phyloP scores from a whole-genome alignment of 805 yeast genomes.

The Yarrowia osloensis region DNA sequence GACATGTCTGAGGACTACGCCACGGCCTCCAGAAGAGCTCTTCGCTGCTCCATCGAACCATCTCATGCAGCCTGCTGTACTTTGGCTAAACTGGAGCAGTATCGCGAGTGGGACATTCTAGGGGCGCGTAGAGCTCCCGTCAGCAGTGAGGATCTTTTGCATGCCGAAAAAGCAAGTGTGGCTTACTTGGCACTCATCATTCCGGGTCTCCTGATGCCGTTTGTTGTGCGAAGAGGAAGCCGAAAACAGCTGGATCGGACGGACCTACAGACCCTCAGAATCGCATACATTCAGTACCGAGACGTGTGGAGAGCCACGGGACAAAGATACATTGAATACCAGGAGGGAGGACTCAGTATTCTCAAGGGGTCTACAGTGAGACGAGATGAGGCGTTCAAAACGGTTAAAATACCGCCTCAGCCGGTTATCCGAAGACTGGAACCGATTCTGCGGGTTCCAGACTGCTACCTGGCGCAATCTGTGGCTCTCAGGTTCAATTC shows the following conservation, averaged over 20 bases:
- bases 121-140: background rate
- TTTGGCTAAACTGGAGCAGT: background rate
- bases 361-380: background rate
- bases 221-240: background rate
- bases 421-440: background rate
- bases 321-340: slow-evolving; percentile 8
- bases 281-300: slow-evolving; percentile 9
- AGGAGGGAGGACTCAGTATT: slow-evolving; percentile 12
- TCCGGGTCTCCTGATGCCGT: background rate
- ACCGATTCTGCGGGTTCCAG: background rate
- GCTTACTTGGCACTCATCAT: background rate
- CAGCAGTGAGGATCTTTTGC: background rate
- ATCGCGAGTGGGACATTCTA: background rate
- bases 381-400: background rate
- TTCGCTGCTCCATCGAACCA: background rate
- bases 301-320: slow-evolving; percentile 11
- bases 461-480: background rate
- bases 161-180: background rate
- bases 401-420: background rate
- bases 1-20: background rate
- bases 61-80: background rate
- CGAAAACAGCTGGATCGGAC: background rate
- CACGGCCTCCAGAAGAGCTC: background rate
- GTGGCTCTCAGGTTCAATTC: slow-evolving; percentile 1
- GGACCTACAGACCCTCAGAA: slow-evolving; percentile 10